Base-by-base conservation (phyloP, 805 yeast genomes). In the Suhomyces sp. region DNA sequence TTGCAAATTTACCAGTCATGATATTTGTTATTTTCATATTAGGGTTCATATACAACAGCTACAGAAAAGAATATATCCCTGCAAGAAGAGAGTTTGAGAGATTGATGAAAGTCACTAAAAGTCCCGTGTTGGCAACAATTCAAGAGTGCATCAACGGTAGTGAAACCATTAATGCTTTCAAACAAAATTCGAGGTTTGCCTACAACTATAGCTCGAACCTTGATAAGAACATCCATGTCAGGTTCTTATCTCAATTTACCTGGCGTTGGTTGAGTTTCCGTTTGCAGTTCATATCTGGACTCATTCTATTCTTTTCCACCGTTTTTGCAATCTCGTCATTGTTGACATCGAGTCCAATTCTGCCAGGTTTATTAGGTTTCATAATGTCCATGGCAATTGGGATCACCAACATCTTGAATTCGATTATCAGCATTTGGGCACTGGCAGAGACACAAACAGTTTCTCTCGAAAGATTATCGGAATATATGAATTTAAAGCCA, bases 361-460 rank as follows among this genome's bases (percentile, higher is more conserved):
- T 42, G 77, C 87, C 0, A 70, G 88, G 0, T 65, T 81, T n/a
- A 76, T 77, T 8, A 35, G 95, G 95, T 53, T 71, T 84, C 55
- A 63, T 85, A 34, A 56, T 85, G 33, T 74, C 88, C 0, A 74
- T 83, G 43, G 70, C 81, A 14, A 58, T 80, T 38, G 70, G 67
- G 38, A 63, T 80, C 31, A 69, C 79, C 17, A 75, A 78, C 28
- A 68, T 79, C 35, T 62, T 83, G 56, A 72, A 83, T 5, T 60
- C 76, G 60, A 70, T 81, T 45, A 70, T 85, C 41, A 72, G 84
- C 50, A 70, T 84, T 18, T 58, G 77, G 50, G 83, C 91, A 1
- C 79, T 78, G 49, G 74, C 81, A 18, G 93, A 86, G 52, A 85
- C 83, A 55, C 82, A 81, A 49, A 70, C 84, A 81, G 83, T 81